These are phyloP conservation scores for Diaporthe aspalathi DNA, from an alignment of 2,329 filamentous ascomycete genomes.

Conservation along the genomic window DNA sequence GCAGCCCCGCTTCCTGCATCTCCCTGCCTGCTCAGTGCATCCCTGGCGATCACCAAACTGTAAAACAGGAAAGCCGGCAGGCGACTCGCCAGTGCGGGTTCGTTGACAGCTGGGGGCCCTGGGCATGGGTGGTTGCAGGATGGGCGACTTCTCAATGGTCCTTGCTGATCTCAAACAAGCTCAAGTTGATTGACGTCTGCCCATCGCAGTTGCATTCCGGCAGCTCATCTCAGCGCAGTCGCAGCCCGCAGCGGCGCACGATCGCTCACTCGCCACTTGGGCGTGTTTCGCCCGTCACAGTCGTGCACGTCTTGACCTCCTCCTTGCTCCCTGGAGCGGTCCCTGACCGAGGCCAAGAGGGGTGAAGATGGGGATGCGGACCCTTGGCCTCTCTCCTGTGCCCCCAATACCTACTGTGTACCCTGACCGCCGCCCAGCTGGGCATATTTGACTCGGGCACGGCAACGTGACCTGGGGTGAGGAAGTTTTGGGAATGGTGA, in stretches of 20 bases:
- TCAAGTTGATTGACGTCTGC: slow-evolving; percentile 19
- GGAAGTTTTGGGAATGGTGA: background rate
- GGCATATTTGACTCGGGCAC: slow-evolving; percentile 10
- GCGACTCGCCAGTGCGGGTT: slow-evolving; percentile 14
- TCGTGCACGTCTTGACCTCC: background rate
- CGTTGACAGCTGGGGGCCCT: slow-evolving; percentile 17
- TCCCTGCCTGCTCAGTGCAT: background rate
- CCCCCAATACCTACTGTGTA: too few relatives aligned
- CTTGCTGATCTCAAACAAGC: slow-evolving; percentile 29
- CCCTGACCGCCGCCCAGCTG: slow-evolving; percentile 11
- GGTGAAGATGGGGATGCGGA: background rate
- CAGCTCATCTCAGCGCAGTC: background rate
- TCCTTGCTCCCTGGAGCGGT: background rate
- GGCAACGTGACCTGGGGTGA: slow-evolving; percentile 16
- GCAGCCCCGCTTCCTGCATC: background rate
- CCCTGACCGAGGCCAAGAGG: slow-evolving; percentile 5
- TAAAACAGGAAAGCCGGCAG: slow-evolving; percentile 24
- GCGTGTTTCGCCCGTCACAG: background rate
- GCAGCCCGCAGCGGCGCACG: too few relatives aligned
- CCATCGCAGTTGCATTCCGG: background rate
- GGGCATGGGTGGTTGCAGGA: background rate
- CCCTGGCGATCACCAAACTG: slow-evolving; percentile 29
- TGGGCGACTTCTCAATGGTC: slow-evolving; percentile 11
- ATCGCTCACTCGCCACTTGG: slow-evolving; percentile 2
- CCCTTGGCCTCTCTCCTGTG: background rate